phyloP scores from a whole-genome alignment of 257 asterid genomes.

The Lycium barbarum region DNA sequence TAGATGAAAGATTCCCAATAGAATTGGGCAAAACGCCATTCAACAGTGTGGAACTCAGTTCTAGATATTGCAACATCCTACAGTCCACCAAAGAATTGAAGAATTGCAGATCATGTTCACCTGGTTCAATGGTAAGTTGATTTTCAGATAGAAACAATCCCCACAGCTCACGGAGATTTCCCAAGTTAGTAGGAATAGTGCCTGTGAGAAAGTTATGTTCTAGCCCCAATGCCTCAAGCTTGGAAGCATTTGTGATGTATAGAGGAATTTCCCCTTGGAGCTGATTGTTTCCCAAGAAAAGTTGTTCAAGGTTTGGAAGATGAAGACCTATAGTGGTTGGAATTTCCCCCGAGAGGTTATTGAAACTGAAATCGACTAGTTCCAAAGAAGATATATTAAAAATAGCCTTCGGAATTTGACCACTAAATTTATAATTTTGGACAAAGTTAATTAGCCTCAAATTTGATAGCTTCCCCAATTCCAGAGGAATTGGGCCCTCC shows the following conservation, averaged over 20 bases:
- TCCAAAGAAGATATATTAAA: slow-evolving; percentile 45
- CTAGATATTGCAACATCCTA: slow-evolving; percentile 34
- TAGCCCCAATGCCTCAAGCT: slow-evolving; percentile 35
- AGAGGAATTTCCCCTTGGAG: slow-evolving; percentile 41
- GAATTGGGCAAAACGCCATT: slow-evolving; percentile 39
- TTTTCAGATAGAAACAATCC: slow-evolving; percentile 31
- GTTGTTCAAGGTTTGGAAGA: slow-evolving; percentile 43
- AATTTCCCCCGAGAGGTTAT: slow-evolving; percentile 36
- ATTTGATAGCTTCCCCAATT: slow-evolving; percentile 39
- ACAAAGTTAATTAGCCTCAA: slow-evolving; percentile 34
- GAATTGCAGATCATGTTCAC: slow-evolving; percentile 32
- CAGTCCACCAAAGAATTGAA: slow-evolving; percentile 40
- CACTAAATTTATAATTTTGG: slow-evolving; percentile 32
- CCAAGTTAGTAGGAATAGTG: slow-evolving; percentile 38
- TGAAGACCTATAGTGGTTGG: slow-evolving; percentile 35
- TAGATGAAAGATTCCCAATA: slow-evolving; percentile 42
- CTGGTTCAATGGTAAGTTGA: slow-evolving; percentile 29
- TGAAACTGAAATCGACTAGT: slow-evolving; percentile 31
- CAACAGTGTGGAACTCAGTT: slow-evolving; percentile 32
- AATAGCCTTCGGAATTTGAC: slow-evolving; percentile 43
- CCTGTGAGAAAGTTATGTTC: slow-evolving; percentile 39
- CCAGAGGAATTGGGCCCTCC: slow-evolving; percentile 40
- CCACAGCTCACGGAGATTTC: slow-evolving; percentile 38
- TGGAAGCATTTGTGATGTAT: slow-evolving; percentile 42
- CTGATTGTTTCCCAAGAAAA: slow-evolving; percentile 33